Percentiles rank a stretch among this genome's conserved stretches.
Conservation (phyloP, 1,284 basidiomycete species). For the Ganoderma resinaceum region DNA sequence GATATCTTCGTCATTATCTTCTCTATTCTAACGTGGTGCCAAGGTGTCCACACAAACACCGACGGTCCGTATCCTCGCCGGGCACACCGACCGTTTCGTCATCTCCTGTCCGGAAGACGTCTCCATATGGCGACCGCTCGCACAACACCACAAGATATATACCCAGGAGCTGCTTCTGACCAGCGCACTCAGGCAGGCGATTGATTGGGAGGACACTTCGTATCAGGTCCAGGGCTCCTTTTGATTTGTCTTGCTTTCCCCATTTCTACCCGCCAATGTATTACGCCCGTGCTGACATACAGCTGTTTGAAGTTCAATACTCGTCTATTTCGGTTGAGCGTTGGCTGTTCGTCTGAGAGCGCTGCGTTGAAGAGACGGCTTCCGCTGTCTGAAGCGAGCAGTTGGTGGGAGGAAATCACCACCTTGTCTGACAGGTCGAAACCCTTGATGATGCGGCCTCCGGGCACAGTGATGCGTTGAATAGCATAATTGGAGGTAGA, state of each 20-base stretch:
- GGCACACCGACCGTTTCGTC: conserved; percentile 58
- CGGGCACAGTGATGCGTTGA: too few species aligned
- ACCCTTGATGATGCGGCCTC: too few species aligned
- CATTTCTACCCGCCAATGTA: neutral
- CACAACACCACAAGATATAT: conserved; percentile 63
- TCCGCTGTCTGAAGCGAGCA: neutral
- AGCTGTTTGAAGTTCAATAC: neutral
- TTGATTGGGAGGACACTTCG: conserved; percentile 61
- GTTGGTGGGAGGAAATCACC: too few species aligned
- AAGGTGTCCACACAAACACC: conserved; percentile 58
- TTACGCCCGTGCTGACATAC: neutral
- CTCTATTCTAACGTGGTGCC: neutral
- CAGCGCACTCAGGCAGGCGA: conserved; percentile 66
- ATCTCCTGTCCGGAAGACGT: conserved; percentile 69
- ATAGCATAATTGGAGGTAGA: too few species aligned
- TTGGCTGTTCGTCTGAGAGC: neutral
- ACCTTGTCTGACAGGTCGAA: too few species aligned
- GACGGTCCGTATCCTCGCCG: conserved; percentile 60
- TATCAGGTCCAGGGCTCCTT: conserved; percentile 33
- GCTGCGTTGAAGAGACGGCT: neutral
- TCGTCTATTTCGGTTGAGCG: neutral
- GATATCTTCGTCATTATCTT: neutral
- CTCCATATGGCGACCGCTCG: conserved; percentile 66
- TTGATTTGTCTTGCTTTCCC: conserved; percentile 1
- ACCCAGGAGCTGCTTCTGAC: conserved; percentile 70